Evolutionary conservation across 2,329 filamentous ascomycete species (phyloP).

Genomic region (Colletotrichum sp.): DNA sequence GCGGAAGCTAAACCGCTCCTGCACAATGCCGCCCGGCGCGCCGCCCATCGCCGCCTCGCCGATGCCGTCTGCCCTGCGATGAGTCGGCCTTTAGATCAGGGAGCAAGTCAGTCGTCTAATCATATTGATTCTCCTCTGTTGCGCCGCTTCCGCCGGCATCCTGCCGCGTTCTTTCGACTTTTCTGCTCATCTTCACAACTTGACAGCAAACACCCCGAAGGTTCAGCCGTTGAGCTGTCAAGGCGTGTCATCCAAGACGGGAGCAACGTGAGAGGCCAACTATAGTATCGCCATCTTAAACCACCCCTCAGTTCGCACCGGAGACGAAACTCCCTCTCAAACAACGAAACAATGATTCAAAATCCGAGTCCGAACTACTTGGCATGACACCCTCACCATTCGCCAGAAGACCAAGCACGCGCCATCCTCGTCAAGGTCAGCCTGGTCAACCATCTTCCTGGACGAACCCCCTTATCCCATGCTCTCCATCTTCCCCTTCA

Average conservation of each 20-base stretch:
- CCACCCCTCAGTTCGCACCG: background rate
- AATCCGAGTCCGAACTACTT: slow-evolving; percentile 7
- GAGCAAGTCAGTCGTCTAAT: background rate
- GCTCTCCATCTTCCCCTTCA: background rate
- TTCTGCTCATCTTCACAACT: background rate
- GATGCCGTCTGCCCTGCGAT: background rate
- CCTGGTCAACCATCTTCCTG: background rate
- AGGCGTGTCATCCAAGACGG: background rate
- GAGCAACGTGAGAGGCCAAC: background rate
- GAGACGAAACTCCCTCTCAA: background rate
- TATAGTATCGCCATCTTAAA: background rate
- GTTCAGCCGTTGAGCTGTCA: background rate
- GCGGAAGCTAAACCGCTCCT: background rate
- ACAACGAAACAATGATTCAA: background rate
- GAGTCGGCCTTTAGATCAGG: background rate
- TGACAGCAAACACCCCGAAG: background rate
- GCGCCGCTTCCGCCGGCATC: background rate
- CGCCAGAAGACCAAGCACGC: background rate
- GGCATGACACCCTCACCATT: background rate
- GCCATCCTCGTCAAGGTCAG: background rate
- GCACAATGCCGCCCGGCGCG: background rate
- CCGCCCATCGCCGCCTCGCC: background rate
- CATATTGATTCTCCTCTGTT: background rate
- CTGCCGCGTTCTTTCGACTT: background rate
- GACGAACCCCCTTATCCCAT: background rate